Conservation (phyloP, 2,329 filamentous ascomycete genomes). For the Penicillium decumbens region DNA sequence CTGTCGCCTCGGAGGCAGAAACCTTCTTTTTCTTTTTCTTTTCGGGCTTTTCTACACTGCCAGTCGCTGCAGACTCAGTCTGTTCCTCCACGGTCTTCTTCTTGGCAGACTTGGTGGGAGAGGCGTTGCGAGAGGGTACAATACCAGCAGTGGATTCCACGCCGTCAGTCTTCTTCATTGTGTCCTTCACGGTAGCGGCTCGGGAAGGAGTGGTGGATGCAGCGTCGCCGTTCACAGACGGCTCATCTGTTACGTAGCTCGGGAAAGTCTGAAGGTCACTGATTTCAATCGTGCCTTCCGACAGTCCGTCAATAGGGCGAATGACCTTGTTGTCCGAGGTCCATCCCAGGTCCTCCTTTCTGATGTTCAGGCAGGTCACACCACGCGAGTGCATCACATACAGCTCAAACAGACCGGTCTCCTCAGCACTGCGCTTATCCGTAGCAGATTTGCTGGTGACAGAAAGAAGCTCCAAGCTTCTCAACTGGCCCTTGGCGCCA, state of each 20-base stretch:
- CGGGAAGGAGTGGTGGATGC: slow-evolving; percentile 31
- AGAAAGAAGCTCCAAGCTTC: slow-evolving; percentile 83
- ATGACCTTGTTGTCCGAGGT: slow-evolving; percentile 84
- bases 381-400: slow-evolving; percentile 98
- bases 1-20: slow-evolving; percentile 39
- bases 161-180: slow-evolving; percentile 32
- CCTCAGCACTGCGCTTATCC: slow-evolving; percentile 56
- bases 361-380: slow-evolving; percentile 83
- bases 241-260: slow-evolving; percentile 37
- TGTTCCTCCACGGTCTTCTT: slow-evolving; percentile 42
- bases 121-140: slow-evolving; percentile 29
- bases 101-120: slow-evolving; percentile 39
- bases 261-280: slow-evolving; percentile 59
- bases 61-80: slow-evolving; percentile 23
- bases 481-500: slow-evolving; percentile 74
- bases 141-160: slow-evolving; percentile 24
- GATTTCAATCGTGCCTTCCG: slow-evolving; percentile 69
- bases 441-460: slow-evolving; percentile 48
- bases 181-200: slow-evolving; percentile 33
- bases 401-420: slow-evolving; percentile 80
- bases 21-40: slow-evolving; percentile 66
- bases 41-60: slow-evolving; percentile 55
- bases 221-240: slow-evolving; percentile 45
- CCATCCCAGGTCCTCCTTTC: slow-evolving; percentile 88
- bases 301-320: slow-evolving; percentile 68